Conservation (phyloP, 202 grass and related monocot species). For the Musa balbisiana region DNA sequence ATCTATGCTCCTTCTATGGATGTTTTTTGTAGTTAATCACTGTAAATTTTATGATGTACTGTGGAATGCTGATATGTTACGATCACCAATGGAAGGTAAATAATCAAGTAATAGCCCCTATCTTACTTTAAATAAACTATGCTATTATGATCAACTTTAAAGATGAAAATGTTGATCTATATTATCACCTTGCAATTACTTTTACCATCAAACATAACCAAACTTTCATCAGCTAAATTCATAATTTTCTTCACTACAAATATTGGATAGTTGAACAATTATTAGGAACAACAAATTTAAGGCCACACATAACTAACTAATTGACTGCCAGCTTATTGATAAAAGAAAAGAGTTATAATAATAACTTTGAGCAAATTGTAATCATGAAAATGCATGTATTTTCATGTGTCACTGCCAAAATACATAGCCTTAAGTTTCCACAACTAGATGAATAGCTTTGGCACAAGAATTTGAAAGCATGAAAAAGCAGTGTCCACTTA, state of each 20-base stretch:
- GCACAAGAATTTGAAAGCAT: not conserved
- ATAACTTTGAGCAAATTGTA: not conserved
- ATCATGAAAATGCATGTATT: not conserved
- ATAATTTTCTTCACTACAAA: not conserved
- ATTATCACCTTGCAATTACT: not conserved
- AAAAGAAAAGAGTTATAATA: not conserved
- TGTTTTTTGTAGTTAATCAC: not conserved
- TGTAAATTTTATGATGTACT: not conserved
- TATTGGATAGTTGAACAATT: not conserved
- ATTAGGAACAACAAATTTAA: not conserved
- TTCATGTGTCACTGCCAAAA: not conserved
- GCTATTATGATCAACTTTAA: not conserved
- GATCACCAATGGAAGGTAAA: no score
- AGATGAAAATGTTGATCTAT: not conserved
- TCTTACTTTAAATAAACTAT: no score
- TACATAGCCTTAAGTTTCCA: not conserved
- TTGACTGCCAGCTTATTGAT: not conserved
- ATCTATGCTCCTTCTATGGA: not conserved
- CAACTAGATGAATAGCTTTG: not conserved
- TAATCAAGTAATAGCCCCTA: no score
- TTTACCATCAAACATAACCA: not conserved
- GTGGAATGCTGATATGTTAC: not conserved
- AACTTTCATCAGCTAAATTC: not conserved
- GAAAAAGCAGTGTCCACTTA: conserved; percentile 38
- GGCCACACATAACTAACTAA: not conserved